Percentiles rank a stretch among this genome's conserved stretches.
Evolutionary conservation across 257 asterid species (phyloP).

Genomic region (Scutellaria barbata): DNA sequence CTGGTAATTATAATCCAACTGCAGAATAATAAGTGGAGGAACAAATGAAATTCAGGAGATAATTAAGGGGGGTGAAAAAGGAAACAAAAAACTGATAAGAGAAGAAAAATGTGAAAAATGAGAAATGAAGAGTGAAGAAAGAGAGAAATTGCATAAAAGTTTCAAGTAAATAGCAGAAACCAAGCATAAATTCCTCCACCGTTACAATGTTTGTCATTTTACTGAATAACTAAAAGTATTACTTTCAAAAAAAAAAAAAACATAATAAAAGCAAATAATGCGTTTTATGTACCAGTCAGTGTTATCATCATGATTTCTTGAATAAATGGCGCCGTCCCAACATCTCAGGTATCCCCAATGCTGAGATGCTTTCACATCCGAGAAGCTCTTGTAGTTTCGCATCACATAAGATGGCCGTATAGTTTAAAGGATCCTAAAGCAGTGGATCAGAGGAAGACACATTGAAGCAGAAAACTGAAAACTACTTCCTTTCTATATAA

Average conservation of each 20-base stretch:
- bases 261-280: not conserved
- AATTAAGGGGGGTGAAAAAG: too few relatives aligned
- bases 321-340: constrained; percentile 57
- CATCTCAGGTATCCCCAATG: constrained; percentile 63
- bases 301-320: constrained; percentile 51
- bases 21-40: too few relatives aligned
- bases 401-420: constrained; percentile 57
- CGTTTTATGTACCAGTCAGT: constrained; percentile 47
- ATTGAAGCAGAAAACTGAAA: constrained; percentile 16
- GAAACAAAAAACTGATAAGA: too few relatives aligned
- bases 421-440: constrained; percentile 66
- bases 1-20: too few relatives aligned
- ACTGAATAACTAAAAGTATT: not conserved
- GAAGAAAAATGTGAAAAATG: too few relatives aligned
- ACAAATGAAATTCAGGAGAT: too few relatives aligned
- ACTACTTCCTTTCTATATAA: not conserved
- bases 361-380: constrained; percentile 68
- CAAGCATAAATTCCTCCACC: too few relatives aligned
- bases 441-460: constrained; percentile 16
- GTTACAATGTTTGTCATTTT: too few relatives aligned
- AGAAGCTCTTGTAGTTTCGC: constrained; percentile 68
- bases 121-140: too few relatives aligned
- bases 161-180: too few relatives aligned
- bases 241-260: not conserved
- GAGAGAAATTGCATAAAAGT: too few relatives aligned